phyloP scores from a whole-genome alignment of 176 grass and related monocot species.

The Oryza glumipatula region DNA sequence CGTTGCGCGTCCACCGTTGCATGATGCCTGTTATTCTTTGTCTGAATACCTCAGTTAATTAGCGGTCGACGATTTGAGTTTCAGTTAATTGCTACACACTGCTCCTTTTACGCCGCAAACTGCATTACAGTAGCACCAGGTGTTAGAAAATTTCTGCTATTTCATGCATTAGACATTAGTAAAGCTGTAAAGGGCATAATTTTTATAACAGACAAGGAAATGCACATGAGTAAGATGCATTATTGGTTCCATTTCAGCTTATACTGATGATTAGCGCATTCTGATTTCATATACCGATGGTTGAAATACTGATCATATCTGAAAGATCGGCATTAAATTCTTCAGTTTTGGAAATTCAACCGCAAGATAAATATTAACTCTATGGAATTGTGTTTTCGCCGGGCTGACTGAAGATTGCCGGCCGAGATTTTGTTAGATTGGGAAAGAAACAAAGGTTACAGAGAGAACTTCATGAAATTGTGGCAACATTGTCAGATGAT shows the following conservation, averaged over 20 bases:
- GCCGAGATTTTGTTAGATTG: too few species aligned
- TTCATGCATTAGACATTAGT: neutral
- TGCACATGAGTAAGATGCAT: neutral
- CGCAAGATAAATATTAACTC: neutral
- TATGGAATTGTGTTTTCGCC: neutral
- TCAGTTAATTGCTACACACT: neutral
- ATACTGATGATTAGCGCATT: neutral
- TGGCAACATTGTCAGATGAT: neutral
- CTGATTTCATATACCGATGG: neutral
- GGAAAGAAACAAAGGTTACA: too few species aligned
- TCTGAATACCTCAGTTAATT: neutral
- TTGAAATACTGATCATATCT: neutral
- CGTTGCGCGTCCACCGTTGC: constrained; percentile 53
- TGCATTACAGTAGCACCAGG: constrained; percentile 2
- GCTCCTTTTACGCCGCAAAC: neutral
- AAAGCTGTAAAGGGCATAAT: neutral
- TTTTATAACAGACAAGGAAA: neutral
- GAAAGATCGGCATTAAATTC: neutral
- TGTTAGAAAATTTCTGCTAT: neutral
- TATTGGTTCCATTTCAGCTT: neutral
- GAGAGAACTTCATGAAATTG: too few species aligned
- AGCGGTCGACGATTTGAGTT: neutral
- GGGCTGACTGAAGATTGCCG: too few species aligned
- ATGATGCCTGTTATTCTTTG: constrained; percentile 29
- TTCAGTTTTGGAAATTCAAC: neutral